Conservation (phyloP, 2,329 filamentous ascomycete genomes). For the Drechmeria coniospora region DNA sequence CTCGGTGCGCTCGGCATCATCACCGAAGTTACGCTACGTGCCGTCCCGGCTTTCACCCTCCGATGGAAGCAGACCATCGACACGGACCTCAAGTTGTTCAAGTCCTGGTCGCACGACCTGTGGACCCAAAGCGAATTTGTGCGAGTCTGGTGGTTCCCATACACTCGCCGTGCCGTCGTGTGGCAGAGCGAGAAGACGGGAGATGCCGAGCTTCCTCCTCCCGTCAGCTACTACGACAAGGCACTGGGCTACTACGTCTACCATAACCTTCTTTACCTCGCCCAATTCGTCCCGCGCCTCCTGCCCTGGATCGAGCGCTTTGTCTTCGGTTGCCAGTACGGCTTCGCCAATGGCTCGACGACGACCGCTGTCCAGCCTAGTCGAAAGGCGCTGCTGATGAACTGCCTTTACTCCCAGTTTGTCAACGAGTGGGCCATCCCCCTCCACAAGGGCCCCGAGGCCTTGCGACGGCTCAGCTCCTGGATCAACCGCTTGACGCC, state of each 20-base stretch:
- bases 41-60: conserved; percentile 68
- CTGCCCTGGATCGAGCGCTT: conserved; percentile 90
- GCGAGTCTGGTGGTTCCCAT: conserved; percentile 95
- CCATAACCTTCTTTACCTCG: conserved; percentile 73
- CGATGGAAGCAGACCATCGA: conserved; percentile 73
- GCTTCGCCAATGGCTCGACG: conserved; percentile 56
- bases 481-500: conserved; percentile 59
- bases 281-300: conserved; percentile 62
- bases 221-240: conserved; percentile 65
- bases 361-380: conserved; percentile 68
- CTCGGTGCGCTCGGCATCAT: conserved; percentile 85
- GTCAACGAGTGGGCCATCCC: conserved; percentile 98
- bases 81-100: conserved; percentile 51
- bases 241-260: conserved; percentile 76
- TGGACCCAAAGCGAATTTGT: conserved; percentile 84
- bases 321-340: conserved; percentile 95
- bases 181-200: conserved; percentile 77
- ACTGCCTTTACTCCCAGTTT: conserved; percentile 95
- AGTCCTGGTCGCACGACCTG: conserved; percentile 54
- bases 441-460: conserved; percentile 72
- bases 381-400: conserved; percentile 74
- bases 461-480: conserved; percentile 63
- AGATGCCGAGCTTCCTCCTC: conserved; percentile 41
- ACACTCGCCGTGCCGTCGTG: conserved; percentile 71
- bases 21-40: conserved; percentile 72